These are phyloP conservation scores for Baudoinia panamericana DNA, from an alignment of 495 filamentous ascomycete genomes.

Conservation along the genomic window DNA sequence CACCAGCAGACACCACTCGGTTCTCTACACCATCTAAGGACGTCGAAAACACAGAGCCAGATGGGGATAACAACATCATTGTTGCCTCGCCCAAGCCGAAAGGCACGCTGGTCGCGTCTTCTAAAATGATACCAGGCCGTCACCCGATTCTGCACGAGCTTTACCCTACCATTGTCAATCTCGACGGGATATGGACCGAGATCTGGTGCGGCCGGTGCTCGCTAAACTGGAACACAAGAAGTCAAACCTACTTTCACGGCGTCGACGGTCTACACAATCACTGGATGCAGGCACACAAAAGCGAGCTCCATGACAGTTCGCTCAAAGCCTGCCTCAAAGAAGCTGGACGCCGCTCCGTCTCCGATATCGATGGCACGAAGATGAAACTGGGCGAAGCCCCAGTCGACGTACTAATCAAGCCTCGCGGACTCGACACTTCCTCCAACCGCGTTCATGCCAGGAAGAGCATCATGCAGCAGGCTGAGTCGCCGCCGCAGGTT, in stretches of 20 bases:
- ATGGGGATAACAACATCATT: too few species aligned
- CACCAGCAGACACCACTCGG: too few species aligned
- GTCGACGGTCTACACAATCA: neutral
- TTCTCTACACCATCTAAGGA: too few species aligned
- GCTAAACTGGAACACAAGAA: neutral
- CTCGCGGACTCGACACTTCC: too few species aligned
- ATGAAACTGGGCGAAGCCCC: neutral
- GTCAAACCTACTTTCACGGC: neutral
- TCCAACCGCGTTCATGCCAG: too few species aligned
- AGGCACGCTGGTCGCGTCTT: too few species aligned
- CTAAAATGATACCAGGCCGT: too few species aligned
- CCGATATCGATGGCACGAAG: neutral
- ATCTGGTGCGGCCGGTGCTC: neutral
- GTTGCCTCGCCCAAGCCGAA: too few species aligned
- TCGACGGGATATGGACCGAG: neutral
- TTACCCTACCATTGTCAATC: neutral
- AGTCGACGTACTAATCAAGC: neutral
- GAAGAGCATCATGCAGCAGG: too few species aligned
- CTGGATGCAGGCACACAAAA: neutral
- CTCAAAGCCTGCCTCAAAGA: neutral
- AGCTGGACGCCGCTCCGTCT: neutral
- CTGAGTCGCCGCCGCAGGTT: too few species aligned
- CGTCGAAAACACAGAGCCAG: too few species aligned
- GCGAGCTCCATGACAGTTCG: neutral
- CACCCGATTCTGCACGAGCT: too few species aligned